A percentile compares a stretch with the other conserved stretches of the same genome.
phyloP scores from a whole-genome alignment of 495 filamentous ascomycete species.

The Aspergillus asperescens region DNA sequence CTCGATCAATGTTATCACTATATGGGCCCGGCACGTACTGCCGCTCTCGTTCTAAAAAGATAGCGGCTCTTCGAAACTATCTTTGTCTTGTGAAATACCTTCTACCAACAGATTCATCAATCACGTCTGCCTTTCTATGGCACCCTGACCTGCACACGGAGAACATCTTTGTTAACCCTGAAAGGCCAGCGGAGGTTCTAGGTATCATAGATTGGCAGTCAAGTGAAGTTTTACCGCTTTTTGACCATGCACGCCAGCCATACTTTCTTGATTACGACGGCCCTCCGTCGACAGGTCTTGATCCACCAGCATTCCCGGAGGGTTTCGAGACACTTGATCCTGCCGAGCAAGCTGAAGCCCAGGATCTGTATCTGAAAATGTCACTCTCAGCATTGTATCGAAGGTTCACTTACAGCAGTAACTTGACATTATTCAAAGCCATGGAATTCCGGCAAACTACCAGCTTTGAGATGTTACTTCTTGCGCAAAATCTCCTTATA shows the following conservation, averaged over 20 bases:
- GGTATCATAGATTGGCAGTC: slow-evolving; percentile 37
- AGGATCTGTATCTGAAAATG: slow-evolving; percentile 22
- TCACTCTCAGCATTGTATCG: slow-evolving; percentile 18
- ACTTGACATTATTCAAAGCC: slow-evolving; percentile 18
- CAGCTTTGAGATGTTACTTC: slow-evolving; percentile 18
- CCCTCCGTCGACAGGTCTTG: slow-evolving; percentile 1
- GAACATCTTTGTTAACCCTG: slow-evolving; percentile 35
- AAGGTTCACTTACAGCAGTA: slow-evolving; percentile 12
- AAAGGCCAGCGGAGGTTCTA: slow-evolving; percentile 24
- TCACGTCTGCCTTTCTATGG: slow-evolving; percentile 25
- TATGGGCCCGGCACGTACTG: slow-evolving; percentile 28
- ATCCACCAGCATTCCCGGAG: slow-evolving; percentile 18
- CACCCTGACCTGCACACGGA: slow-evolving; percentile 34
- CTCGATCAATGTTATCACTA: slow-evolving; percentile 23
- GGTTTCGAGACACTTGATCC: slow-evolving; percentile 19
- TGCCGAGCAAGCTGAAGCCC: slow-evolving; percentile 15
- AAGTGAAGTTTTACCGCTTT: slow-evolving; percentile 25
- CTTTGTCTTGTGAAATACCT: slow-evolving; percentile 23
- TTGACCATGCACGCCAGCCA: slow-evolving; percentile 22
- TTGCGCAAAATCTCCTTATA: slow-evolving; percentile 24
- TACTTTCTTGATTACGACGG: slow-evolving; percentile 29
- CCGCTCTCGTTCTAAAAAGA: slow-evolving; percentile 23
- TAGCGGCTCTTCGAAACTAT: slow-evolving; percentile 25
- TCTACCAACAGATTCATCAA: slow-evolving; percentile 22
- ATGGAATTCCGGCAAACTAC: slow-evolving; percentile 23